Evolutionary conservation across 345 rosid species (phyloP), one percentile per base, ranked within the genome.

Genomic region (Dovyalis caffra): DNA sequence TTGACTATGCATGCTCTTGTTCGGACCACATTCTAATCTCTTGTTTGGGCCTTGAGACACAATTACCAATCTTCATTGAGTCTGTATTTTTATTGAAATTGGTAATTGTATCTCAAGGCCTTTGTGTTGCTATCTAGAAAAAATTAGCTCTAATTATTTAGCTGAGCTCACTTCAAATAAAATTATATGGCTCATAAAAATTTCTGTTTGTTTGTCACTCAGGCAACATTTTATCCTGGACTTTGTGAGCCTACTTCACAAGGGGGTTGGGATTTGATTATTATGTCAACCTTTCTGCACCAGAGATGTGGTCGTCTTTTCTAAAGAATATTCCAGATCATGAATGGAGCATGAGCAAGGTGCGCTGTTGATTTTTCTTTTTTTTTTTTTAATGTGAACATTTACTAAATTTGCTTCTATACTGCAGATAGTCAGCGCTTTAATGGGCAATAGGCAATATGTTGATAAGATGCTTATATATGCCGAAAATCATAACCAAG

Each of bases 341-440:
- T 33, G 93, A 91, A 57, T 92, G 99, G 99, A 95, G 88, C 86
- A 95, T 92, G 99, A 91, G 80, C 87, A 92, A 95, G 99, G 98
- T 92, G 58, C 75, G 32, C 26, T 40, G 18, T 58, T 2, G 31
- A 25, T 20, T 29, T 43, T 60, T 47, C 34, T 53, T 45, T 23
- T 76, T 56, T 28, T 53, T 45, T 23, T 76, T 56, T 28, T 43
- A 28, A 26, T 53, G 68, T n/a, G 8, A 12, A 15, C 37, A 16
- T 51, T 76, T 40, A 71, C 65, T 56, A 26, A 34, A 40, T 53
- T 25, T 73, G 28, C 57, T 61, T 64, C 64, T 47, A 28, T 16
- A 15, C 25, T 84, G 83, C 90, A 95, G 99, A 92, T 95, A 73
- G 90, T 90, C 57, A 85, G 87, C 84, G 85, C 95, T 57, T 83